These are phyloP conservation scores for Hydnomerulius pinastri DNA, from an alignment of 768 basidiomycete genomes.

Conservation along the genomic window DNA sequence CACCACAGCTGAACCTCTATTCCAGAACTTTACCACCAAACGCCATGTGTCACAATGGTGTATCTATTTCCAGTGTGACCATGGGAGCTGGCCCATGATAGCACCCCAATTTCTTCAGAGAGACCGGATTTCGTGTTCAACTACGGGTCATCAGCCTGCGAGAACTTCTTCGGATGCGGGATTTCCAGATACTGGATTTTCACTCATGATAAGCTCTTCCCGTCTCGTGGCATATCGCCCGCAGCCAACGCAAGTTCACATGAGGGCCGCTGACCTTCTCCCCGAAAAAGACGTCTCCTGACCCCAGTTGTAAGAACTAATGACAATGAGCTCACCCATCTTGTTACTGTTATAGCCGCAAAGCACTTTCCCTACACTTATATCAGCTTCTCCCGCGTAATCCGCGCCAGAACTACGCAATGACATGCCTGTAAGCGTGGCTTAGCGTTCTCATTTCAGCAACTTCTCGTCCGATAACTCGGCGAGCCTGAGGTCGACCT, in stretches of 20 bases:
- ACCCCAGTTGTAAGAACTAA: not conserved
- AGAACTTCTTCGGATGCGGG: not conserved
- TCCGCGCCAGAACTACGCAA: not conserved
- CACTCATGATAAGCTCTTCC: too few species aligned
- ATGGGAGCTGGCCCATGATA: too few species aligned
- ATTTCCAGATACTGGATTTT: not conserved
- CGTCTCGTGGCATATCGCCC: too few species aligned
- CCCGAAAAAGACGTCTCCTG: not conserved
- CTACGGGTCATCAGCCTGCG: not conserved
- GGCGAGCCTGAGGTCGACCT: not conserved
- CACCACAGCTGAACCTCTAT: too few species aligned
- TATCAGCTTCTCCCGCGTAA: not conserved
- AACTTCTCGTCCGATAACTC: constrained; percentile 3
- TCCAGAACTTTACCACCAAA: too few species aligned
- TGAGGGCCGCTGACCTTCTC: not conserved
- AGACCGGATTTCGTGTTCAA: too few species aligned
- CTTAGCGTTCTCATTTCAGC: too few species aligned
- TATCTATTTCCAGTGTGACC: too few species aligned
- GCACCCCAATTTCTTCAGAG: too few species aligned
- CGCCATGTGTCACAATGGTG: too few species aligned
- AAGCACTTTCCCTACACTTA: not conserved
- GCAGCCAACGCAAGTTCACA: too few species aligned
- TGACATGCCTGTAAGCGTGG: not conserved
- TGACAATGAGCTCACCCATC: not conserved
- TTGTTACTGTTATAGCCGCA: not conserved